Evolutionary conservation across 75 land plant genomes (phyloP), one percentile per base, ranked within the genome.

Genomic region (Cryptomeria japonica): DNA sequence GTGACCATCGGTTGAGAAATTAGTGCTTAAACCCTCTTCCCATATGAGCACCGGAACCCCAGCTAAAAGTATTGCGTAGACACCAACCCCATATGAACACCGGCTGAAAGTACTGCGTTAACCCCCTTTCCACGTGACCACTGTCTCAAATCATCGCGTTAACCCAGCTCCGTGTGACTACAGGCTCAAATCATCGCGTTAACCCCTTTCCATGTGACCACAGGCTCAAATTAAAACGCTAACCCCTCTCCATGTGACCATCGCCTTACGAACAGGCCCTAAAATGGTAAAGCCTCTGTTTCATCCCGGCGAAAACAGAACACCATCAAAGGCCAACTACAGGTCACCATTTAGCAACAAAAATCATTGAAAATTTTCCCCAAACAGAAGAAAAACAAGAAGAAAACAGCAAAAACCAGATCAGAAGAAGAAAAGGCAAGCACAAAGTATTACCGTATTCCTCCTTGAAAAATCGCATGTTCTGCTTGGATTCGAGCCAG

Each of bases 401-500:
- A 53, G 61, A 85, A 49, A 11, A 61, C 86, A 19, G 83, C 36
- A 14, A 36, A 80, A 46, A n/a, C 22, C 36, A 32, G 25, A 28
- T 15, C 47, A 18, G 34, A 36, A 31, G 14, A 5, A 51, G 3
- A 87, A 37, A 83, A 86, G 9, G 22, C n/a, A 13, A n/a, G 11
- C 9, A 2, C 61, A 58, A 58, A 19, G 22, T 51, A 86, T 49
- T 84, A 90, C 91, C 91, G 86, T 84, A 90, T 76, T 90, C 91
- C 80, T 90, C 91, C n/a, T 49, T 86, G 25, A 90, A 82, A 37
- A 89, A 85, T 3, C 36, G 34, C 46, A 51, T 49, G 18, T 85
- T 89, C 61, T 88, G 91, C 90, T 85, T 88, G n/a, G 90, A 90
- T 55, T 61, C 47, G 44, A 90, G 87, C 90, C 90, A 90, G 46